These are phyloP conservation scores for Pilatotrama ljubarskyi DNA, from an alignment of 768 basidiomycete genomes.

Conservation along the genomic window DNA sequence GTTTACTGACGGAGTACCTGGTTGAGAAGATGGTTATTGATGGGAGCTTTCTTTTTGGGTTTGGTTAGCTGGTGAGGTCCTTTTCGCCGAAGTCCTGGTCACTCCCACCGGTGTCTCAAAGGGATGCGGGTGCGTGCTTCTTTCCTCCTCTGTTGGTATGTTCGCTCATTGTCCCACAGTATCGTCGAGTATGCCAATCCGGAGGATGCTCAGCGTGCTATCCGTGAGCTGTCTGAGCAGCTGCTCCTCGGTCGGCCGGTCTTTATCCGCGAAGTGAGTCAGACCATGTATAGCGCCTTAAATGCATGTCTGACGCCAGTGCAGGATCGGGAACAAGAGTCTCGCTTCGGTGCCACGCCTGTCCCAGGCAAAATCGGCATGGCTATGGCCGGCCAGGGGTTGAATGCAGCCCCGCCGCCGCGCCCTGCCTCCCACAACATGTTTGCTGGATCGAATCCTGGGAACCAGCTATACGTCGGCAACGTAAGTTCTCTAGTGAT, in stretches of 20 bases:
- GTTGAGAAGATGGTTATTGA: slow-evolving; percentile 84
- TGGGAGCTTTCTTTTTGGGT: slow-evolving; percentile 89
- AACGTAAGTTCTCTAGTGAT: slow-evolving; percentile 56
- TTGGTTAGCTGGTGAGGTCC: slow-evolving; percentile 97
- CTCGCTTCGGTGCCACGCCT: slow-evolving; percentile 92
- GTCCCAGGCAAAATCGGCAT: slow-evolving; percentile 95
- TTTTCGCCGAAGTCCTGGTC: slow-evolving; percentile 98
- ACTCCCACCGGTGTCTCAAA: slow-evolving; percentile 97
- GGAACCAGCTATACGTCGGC: slow-evolving; percentile 90
- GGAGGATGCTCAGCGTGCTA: slow-evolving; percentile 87
- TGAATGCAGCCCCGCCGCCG: slow-evolving; percentile 77
- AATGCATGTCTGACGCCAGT: not conserved
- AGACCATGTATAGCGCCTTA: slow-evolving; percentile 1
- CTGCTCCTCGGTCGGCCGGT: slow-evolving; percentile 91
- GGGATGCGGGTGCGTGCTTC: slow-evolving; percentile 89
- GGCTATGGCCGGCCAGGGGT: slow-evolving; percentile 92
- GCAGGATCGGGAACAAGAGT: slow-evolving; percentile 95
- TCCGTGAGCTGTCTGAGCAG: slow-evolving; percentile 88
- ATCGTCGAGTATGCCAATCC: slow-evolving; percentile 93
- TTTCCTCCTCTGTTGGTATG: not conserved
- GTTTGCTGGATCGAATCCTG: slow-evolving; percentile 70
- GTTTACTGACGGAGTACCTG: slow-evolving; percentile 51
- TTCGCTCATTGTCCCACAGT: slow-evolving; percentile 44
- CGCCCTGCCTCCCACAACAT: slow-evolving; percentile 81
- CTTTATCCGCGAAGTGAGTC: slow-evolving; percentile 90